Evolutionary conservation across 192 early-diverging fungal genomes (phyloP), one percentile per base, ranked within the genome.

Genomic region (Backusella circina): DNA sequence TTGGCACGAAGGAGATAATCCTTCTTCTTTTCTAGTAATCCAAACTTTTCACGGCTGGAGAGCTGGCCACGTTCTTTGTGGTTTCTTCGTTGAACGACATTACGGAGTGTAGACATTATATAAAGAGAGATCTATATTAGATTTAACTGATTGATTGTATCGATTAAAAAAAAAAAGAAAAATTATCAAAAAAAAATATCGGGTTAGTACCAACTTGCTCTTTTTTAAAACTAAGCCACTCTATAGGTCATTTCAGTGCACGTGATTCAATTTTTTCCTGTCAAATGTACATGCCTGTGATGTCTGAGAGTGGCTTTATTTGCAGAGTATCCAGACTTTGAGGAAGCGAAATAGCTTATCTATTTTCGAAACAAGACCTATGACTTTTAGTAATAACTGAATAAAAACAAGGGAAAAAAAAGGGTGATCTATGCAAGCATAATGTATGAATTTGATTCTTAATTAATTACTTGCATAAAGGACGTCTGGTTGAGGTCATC

Each of bases 11-110:
- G 85, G 44, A 95, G 88, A 89, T 99, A 99, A 85, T 99, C 98
- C 84, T 98, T 99, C 73, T 98, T 91, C 85, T 99, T 99, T 76
- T 99, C 98, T 30, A 99, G 87, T 7, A 96, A 84, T 4, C 97
- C 98, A 44, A 88, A 84, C 70, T 79, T 86, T 69, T 91, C 83
- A 47, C 91, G 86, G 21, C 84, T 80, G 12, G 83, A 65, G 2
- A 89, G 84, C 84, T 97, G 95, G 0, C 90, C 85, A 69, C 97
- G 91, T 87, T 98, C 97, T 83, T 90, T 90, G 86, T 98, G 95
- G 74, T 94, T 93, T 31, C 94, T 90, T 75, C 94, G 86, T 47
- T 94, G 95, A 64, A 93, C 90, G 76, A 90, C 90, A 76, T 97
- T 98, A 72, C 91, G 91, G 37, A 95, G 80, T 33, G 91, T 91